Percentiles rank a stretch among this genome's conserved stretches.
Evolutionary conservation across 148 eudicot genomes (phyloP).

Genomic region (Cornus kousa): DNA sequence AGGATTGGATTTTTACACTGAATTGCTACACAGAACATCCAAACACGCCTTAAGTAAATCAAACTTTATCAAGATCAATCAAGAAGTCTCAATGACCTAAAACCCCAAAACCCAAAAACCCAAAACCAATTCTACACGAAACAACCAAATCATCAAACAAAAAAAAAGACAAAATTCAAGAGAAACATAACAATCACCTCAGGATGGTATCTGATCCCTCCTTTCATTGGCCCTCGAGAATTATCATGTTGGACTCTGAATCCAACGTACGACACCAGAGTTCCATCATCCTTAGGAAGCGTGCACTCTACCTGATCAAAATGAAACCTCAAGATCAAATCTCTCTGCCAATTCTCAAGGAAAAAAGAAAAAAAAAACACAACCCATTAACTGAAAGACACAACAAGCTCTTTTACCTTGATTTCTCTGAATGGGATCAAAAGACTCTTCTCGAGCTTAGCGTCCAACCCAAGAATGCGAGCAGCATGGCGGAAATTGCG

Average conservation of each 20-base stretch:
- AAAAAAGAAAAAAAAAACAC: background rate
- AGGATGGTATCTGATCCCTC: slow-evolving; percentile 63
- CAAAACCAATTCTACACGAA: background rate
- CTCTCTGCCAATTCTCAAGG: background rate
- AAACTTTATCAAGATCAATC: background rate
- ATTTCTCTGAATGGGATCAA: slow-evolving; percentile 67
- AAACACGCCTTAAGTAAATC: background rate
- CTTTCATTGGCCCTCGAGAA: slow-evolving; percentile 65
- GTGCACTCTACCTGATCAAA: slow-evolving; percentile 57
- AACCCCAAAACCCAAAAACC: background rate
- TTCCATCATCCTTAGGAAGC: slow-evolving; percentile 53
- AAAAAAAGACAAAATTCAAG: background rate
- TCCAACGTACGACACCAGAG: slow-evolving; percentile 43
- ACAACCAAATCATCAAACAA: slow-evolving; percentile 1
- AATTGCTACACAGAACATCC: background rate
- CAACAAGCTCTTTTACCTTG: slow-evolving; percentile 32
- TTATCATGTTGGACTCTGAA: slow-evolving; percentile 62
- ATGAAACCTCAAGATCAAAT: slow-evolving; percentile 2
- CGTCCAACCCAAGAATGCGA: slow-evolving; percentile 51
- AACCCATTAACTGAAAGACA: background rate
- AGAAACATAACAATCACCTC: slow-evolving; percentile 31
- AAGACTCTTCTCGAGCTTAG: slow-evolving; percentile 58
- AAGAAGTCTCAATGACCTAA: background rate
- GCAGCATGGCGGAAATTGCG: slow-evolving; percentile 55
- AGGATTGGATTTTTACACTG: background rate